Conservation (phyloP, 306 rosid genomes). For the Acacia melanoxylon region DNA sequence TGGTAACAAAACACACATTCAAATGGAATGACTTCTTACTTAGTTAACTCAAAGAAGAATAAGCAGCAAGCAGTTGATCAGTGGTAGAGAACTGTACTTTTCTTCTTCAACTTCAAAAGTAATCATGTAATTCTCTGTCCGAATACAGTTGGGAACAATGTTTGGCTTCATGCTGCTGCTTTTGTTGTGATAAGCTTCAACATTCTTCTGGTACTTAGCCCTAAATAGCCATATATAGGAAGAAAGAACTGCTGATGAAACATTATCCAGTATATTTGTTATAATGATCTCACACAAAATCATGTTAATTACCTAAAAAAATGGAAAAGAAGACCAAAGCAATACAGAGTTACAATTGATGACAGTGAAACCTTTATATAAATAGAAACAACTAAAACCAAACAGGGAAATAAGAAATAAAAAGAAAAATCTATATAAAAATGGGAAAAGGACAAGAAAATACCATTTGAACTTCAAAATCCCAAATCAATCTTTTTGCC, state of each 20-base stretch:
- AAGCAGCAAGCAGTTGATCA: conserved; percentile 19
- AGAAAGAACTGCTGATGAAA: conserved; percentile 23
- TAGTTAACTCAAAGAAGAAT: conserved; percentile 26
- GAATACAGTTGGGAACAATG: conserved; percentile 96
- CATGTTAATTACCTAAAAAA: not conserved
- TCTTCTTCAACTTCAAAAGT: conserved; percentile 98
- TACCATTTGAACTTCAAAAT: too few relatives aligned
- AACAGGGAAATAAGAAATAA: not conserved
- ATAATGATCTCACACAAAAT: conserved; percentile 21
- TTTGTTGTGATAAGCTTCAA: conserved; percentile 94
- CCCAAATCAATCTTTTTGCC: too few relatives aligned
- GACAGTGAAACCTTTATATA: not conserved
- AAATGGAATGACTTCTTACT: conserved; percentile 21
- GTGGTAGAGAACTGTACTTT: conserved; percentile 56
- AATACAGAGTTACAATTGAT: conserved; percentile 1
- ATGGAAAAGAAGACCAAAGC: conserved; percentile 22
- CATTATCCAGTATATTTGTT: not conserved
- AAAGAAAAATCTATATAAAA: not conserved
- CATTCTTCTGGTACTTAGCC: conserved; percentile 99
- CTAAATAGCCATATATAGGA: conserved; percentile 33
- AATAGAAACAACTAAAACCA: conserved; percentile 19
- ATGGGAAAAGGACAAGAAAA: too few relatives aligned
- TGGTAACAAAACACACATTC: conserved; percentile 42
- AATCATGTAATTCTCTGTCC: conserved; percentile 94
- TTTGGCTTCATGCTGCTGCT: conserved; percentile 88